Conservation (phyloP, 768 basidiomycete genomes). For the Suillus weaverae region DNA sequence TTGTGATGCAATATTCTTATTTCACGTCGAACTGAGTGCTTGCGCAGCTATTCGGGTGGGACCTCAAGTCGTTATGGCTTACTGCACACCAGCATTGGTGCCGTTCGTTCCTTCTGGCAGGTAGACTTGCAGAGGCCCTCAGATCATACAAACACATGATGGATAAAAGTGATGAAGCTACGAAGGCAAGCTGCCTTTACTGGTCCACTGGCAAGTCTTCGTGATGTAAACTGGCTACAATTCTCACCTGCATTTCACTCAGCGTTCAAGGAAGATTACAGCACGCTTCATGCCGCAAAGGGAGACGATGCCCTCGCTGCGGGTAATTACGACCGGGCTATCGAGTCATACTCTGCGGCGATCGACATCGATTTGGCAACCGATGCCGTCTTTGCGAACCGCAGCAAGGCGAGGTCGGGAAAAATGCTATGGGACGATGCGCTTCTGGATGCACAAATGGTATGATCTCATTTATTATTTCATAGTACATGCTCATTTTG, state of each 20-base stretch:
- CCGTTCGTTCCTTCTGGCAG: not conserved
- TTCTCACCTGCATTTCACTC: no score
- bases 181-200: no score
- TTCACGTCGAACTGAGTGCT: not conserved
- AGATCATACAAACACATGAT: no score
- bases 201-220: no score
- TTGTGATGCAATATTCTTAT: no score
- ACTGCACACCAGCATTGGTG: no score
- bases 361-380: not conserved
- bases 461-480: not conserved
- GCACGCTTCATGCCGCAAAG: not conserved
- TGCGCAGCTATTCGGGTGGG: no score
- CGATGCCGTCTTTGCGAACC: not conserved
- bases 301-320: not conserved
- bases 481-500: no score
- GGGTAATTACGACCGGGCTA: not conserved
- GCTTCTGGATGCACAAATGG: not conserved
- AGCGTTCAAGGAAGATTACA: no score
- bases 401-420: not conserved
- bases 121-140: not conserved
- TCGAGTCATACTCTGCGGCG: not conserved
- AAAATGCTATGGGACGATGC: constrained; percentile 2
- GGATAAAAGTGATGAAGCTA: no score
- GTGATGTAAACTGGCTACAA: no score
- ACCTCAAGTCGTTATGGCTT: no score